phyloP scores from a whole-genome alignment of 345 rosid species.

The Camelina sativa region DNA sequence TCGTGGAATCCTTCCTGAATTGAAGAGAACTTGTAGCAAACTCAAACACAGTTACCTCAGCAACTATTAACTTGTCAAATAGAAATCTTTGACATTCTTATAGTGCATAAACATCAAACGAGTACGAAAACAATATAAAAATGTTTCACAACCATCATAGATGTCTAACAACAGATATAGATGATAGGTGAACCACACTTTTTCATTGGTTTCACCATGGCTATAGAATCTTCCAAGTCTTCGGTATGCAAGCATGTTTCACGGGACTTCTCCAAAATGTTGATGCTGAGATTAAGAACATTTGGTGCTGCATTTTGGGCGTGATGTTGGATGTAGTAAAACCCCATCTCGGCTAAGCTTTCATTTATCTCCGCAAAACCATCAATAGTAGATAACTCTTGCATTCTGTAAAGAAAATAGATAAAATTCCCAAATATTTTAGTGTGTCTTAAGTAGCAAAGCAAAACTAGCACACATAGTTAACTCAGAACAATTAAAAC shows the following conservation, averaged over 20 bases:
- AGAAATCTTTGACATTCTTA: too few relatives aligned
- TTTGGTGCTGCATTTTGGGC: conserved; percentile 75
- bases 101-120: too few relatives aligned
- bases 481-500: not conserved
- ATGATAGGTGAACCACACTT: conserved; percentile 63
- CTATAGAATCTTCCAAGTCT: conserved; percentile 81
- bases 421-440: not conserved
- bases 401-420: conserved; percentile 58
- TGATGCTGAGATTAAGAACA: conserved; percentile 59
- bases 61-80: too few relatives aligned
- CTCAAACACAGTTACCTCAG: too few relatives aligned
- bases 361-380: conserved; percentile 94
- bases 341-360: conserved; percentile 84
- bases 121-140: too few relatives aligned
- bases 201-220: conserved; percentile 78
- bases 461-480: not conserved
- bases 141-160: too few relatives aligned
- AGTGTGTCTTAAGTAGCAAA: conserved; percentile 1
- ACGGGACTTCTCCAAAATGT: conserved; percentile 56
- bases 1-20: too few relatives aligned
- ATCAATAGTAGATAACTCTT: conserved; percentile 86
- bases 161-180: too few relatives aligned
- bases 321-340: conserved; percentile 88
- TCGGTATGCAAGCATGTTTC: conserved; percentile 70
- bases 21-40: too few relatives aligned